Base-by-base conservation (phyloP, 352 stramenopile species). In the Phytopythium kandeliae region DNA sequence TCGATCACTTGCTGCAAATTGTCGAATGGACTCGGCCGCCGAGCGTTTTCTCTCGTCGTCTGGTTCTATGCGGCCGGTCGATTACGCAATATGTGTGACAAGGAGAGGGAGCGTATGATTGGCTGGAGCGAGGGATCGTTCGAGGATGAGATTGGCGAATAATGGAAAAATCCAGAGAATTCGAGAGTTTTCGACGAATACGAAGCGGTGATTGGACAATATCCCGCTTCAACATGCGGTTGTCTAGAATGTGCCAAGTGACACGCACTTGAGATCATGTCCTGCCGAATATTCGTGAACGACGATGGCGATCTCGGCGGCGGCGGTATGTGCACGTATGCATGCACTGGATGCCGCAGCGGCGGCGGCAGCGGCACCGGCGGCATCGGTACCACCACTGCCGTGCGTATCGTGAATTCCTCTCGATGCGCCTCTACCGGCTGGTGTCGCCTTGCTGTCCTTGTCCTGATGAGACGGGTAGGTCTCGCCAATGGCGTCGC, bases 241-340 rank as follows among this genome's bases (percentile, higher is more conserved):
- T 40, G 36, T 42, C 36, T 42, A 40, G 35, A 40, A 40, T 11
- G 3, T 40, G 35, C 17, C 17, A 25, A 8, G 36, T 7, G n/a
- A 21, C n/a, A n/a, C n/a, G n/a, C n/a, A n/a, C n/a, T n/a, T n/a
- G n/a, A n/a, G n/a, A n/a, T n/a, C n/a, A n/a, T n/a, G n/a, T n/a
- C 44, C 40, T 25, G 16, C 49, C 50, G 51, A 67, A 71, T 50
- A 37, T 71, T 71, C 63, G 46, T 45, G 58, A 67, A 67, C 55
- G n/a, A n/a, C n/a, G n/a, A n/a, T n/a, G n/a, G n/a, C n/a, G n/a
- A n/a, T n/a, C n/a, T n/a, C n/a, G n/a, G n/a, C n/a, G n/a, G n/a
- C n/a, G n/a, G n/a, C n/a, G n/a, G n/a, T n/a, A n/a, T n/a, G n/a
- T n/a, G n/a, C n/a, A n/a, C n/a, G n/a, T n/a, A n/a, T n/a, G n/a